These are phyloP conservation scores for Porodaedalea pini DNA, from an alignment of 1,284 basidiomycete genomes.

Conservation along the genomic window DNA sequence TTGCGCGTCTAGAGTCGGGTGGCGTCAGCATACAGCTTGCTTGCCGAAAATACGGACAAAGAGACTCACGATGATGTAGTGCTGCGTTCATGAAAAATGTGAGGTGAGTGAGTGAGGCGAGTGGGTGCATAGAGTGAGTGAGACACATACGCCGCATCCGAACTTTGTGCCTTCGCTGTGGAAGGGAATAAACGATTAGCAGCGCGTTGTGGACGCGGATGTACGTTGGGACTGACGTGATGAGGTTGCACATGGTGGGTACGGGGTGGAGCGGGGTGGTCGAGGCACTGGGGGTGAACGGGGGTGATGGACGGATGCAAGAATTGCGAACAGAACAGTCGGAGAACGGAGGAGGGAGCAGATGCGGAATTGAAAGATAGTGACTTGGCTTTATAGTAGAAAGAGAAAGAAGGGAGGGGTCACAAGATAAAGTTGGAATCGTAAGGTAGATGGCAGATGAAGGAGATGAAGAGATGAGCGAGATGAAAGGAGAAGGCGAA, in stretches of 20 bases:
- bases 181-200: slow-evolving; percentile 18
- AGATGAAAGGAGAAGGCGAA: slow-evolving; percentile 22
- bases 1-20: slow-evolving; percentile 46
- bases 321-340: too few relatives aligned
- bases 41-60: slow-evolving; percentile 14
- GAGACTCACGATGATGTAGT: slow-evolving; percentile 48
- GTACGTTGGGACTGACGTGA: slow-evolving; percentile 51
- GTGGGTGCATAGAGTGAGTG: slow-evolving; percentile 32
- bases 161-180: slow-evolving; percentile 70
- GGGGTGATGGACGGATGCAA: too few relatives aligned
- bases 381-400: slow-evolving; percentile 19
- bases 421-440: too few relatives aligned
- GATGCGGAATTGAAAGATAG: slow-evolving; percentile 14
- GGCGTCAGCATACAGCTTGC: slow-evolving; percentile 17
- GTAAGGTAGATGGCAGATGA: slow-evolving; percentile 18
- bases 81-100: slow-evolving; percentile 34
- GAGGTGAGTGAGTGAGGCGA: slow-evolving; percentile 17
- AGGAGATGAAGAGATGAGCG: slow-evolving; percentile 24
- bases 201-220: slow-evolving; percentile 18
- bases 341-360: too few relatives aligned
- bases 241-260: slow-evolving; percentile 62
- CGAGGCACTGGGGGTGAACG: background rate
- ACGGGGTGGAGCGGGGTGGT: slow-evolving; percentile 1
- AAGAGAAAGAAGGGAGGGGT: background rate
- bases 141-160: slow-evolving; percentile 64